phyloP scores from a whole-genome alignment of 1,284 basidiomycete genomes.

The Cutaneotrichosporon cavernicola region DNA sequence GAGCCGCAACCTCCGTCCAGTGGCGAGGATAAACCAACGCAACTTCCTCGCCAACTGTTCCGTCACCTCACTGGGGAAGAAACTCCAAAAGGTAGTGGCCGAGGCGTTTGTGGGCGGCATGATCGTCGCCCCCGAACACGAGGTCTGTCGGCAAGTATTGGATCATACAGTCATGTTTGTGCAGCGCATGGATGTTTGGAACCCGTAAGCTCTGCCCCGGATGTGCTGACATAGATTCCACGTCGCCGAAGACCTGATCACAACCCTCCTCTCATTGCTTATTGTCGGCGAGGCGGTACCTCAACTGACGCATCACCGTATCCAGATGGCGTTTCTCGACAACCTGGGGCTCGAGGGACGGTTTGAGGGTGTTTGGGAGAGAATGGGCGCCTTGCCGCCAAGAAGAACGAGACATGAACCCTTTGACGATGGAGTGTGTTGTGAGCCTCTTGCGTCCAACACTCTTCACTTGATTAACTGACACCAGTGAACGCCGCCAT shows the following conservation, averaged over 20 bases:
- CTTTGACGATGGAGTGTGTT: slow-evolving; percentile 37
- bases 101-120: slow-evolving; percentile 41
- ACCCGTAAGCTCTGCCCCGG: slow-evolving; percentile 37
- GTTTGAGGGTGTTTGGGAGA: slow-evolving; percentile 47
- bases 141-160: slow-evolving; percentile 22
- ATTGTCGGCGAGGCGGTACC: slow-evolving; percentile 33
- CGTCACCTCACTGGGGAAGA: slow-evolving; percentile 30
- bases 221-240: slow-evolving; percentile 38
- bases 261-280: slow-evolving; percentile 42
- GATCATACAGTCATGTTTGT: slow-evolving; percentile 44
- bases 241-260: slow-evolving; percentile 50
- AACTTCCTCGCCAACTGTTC: slow-evolving; percentile 31
- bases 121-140: slow-evolving; percentile 15
- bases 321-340: slow-evolving; percentile 48
- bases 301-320: slow-evolving; percentile 26
- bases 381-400: slow-evolving; percentile 48
- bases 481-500: slow-evolving; percentile 42
- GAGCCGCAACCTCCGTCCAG: slow-evolving; percentile 32
- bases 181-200: slow-evolving; percentile 46
- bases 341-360: slow-evolving; percentile 40
- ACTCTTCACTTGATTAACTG: neutral
- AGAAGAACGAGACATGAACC: slow-evolving; percentile 43
- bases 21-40: slow-evolving; percentile 27
- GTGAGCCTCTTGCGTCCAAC: slow-evolving; percentile 28
- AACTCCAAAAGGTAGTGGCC: slow-evolving; percentile 35